Evolutionary conservation across 1,139 yeast genomes (phyloP).

Genomic region (Pichia sp.): DNA sequence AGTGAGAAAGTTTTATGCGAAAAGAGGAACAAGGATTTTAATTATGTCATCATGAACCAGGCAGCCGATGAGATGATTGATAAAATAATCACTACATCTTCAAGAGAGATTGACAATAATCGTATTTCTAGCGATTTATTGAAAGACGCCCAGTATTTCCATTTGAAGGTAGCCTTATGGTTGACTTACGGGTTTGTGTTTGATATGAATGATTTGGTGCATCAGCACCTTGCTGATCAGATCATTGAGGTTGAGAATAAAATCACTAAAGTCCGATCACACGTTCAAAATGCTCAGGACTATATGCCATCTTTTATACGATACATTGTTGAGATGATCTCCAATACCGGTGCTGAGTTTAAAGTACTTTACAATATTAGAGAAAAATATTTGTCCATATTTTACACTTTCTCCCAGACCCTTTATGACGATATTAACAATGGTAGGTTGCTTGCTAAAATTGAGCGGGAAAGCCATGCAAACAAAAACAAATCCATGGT

Average conservation of each 20-base stretch:
- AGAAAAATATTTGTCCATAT: conserved; percentile 45
- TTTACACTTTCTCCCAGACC: conserved; percentile 25
- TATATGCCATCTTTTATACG: conserved; percentile 47
- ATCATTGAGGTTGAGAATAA: conserved; percentile 58
- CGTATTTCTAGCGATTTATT: conserved; percentile 7
- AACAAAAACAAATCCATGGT: neutral
- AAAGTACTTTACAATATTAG: conserved; percentile 38
- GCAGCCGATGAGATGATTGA: conserved; percentile 34
- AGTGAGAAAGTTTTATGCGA: conserved; percentile 41
- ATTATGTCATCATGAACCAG: conserved; percentile 34
- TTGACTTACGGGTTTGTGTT: conserved; percentile 50
- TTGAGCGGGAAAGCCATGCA: neutral
- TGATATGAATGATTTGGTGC: conserved; percentile 27
- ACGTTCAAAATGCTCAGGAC: conserved; percentile 54
- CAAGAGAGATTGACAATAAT: neutral
- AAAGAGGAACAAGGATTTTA: conserved; percentile 29
- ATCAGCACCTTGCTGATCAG: conserved; percentile 39
- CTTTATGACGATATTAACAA: conserved; percentile 15
- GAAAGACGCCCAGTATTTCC: conserved; percentile 38
- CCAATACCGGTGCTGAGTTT: conserved; percentile 29
- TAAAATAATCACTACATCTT: conserved; percentile 4
- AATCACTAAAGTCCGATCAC: conserved; percentile 58
- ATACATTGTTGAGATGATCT: conserved; percentile 18
- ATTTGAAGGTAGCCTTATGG: conserved; percentile 48
- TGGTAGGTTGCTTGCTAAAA: neutral